phyloP scores from a whole-genome alignment of 257 asterid species.

The Salvia hispanica region DNA sequence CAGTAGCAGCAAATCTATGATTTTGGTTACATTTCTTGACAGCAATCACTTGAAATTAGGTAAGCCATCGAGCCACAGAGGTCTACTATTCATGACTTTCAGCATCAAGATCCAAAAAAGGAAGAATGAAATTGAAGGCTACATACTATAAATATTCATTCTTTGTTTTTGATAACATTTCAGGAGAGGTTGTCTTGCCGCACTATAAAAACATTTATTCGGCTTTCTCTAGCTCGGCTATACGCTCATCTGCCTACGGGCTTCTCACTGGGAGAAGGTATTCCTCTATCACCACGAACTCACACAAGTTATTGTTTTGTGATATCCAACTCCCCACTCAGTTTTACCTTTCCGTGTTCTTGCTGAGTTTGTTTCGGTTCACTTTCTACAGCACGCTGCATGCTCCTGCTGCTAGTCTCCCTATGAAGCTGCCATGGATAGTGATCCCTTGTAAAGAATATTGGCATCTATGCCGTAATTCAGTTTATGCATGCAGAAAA shows the following conservation, averaged over 20 bases:
- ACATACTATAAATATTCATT: conserved; percentile 1
- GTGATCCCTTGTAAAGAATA: conserved; percentile 67
- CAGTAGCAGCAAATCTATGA: conserved; percentile 34
- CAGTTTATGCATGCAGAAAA: conserved; percentile 56
- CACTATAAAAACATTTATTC: conserved; percentile 55
- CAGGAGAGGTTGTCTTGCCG: conserved; percentile 77
- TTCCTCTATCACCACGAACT: background rate
- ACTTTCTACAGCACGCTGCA: conserved; percentile 52
- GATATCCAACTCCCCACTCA: background rate
- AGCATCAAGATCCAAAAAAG: background rate
- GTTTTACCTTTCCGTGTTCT: background rate
- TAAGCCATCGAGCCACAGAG: conserved; percentile 34
- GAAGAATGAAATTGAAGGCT: conserved; percentile 4
- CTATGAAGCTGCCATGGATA: conserved; percentile 75
- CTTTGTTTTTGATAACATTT: conserved; percentile 14
- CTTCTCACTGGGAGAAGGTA: conserved; percentile 85
- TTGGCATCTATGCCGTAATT: conserved; percentile 70
- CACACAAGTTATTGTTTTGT: background rate
- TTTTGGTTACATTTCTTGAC: conserved; percentile 70
- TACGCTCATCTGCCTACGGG: conserved; percentile 67
- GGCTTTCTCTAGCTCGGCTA: conserved; percentile 57
- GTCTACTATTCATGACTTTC: background rate
- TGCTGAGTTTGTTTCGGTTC: conserved; percentile 22
- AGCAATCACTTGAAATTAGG: conserved; percentile 78
- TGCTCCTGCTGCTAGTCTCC: conserved; percentile 46